phyloP scores from a whole-genome alignment of 352 stramenopile genomes.

The Globisporangium iwayamae region DNA sequence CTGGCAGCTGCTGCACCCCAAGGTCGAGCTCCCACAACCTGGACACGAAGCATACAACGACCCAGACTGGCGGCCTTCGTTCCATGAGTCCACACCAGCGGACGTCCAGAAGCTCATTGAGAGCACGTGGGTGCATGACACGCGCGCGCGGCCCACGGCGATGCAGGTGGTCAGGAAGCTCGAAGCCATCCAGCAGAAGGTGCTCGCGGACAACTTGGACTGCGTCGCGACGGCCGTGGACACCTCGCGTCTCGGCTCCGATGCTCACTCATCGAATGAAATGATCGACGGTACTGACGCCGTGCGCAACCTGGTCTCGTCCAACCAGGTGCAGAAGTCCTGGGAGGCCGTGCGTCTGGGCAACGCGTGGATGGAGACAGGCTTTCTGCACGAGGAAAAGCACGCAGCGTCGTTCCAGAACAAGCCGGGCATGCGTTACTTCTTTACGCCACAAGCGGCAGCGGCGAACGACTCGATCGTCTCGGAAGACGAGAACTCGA shows the following conservation, averaged over 20 bases:
- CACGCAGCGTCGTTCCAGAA: slow-evolving; percentile 37
- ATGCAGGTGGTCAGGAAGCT: slow-evolving; percentile 37
- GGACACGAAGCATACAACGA: slow-evolving; percentile 46
- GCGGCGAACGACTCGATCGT: slow-evolving; percentile 5
- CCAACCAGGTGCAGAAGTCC: slow-evolving; percentile 35
- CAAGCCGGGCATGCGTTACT: slow-evolving; percentile 12
- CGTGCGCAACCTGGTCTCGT: slow-evolving; percentile 18
- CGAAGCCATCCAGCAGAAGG: slow-evolving; percentile 38
- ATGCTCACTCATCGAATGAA: slow-evolving; percentile 24
- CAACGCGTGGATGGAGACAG: slow-evolving; percentile 62
- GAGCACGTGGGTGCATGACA: slow-evolving; percentile 35
- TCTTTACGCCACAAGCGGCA: slow-evolving; percentile 4
- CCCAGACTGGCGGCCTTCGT: slow-evolving; percentile 38
- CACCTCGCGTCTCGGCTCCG: slow-evolving; percentile 25
- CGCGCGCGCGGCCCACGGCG: slow-evolving; percentile 36
- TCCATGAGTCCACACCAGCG: slow-evolving; percentile 26
- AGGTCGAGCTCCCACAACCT: slow-evolving; percentile 38
- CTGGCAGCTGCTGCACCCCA: slow-evolving; percentile 65
- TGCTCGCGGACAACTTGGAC: slow-evolving; percentile 21
- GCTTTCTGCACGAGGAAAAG: slow-evolving; percentile 48
- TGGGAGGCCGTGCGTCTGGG: slow-evolving; percentile 51
- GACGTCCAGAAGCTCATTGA: slow-evolving; percentile 44
- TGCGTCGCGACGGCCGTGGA: slow-evolving; percentile 32
- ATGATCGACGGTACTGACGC: slow-evolving; percentile 18
- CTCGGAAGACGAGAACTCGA: slow-evolving; percentile 12